phyloP scores from a whole-genome alignment of 2,329 filamentous ascomycete species.

The Colletotrichum agaves region DNA sequence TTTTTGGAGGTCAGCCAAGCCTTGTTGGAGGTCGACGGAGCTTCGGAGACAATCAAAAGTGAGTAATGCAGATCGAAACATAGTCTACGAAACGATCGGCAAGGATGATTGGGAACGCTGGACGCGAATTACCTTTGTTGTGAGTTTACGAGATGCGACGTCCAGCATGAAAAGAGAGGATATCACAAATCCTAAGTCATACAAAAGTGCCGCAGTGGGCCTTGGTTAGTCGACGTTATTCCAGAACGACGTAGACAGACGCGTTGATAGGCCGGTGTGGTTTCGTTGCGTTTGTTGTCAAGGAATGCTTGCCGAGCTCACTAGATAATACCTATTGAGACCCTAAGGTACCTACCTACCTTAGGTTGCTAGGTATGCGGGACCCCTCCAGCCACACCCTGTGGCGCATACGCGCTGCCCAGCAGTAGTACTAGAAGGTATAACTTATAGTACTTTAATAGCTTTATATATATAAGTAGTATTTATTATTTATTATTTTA shows the following conservation, averaged over 20 bases:
- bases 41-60: slow-evolving; percentile 21
- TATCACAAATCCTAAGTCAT: not conserved
- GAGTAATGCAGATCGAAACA: not conserved
- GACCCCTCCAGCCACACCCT: no score
- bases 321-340: not conserved
- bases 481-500: no score
- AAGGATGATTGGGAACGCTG: slow-evolving; percentile 5
- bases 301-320: slow-evolving; percentile 8
- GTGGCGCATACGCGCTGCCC: no score
- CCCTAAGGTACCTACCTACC: no score
- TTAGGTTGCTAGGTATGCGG: no score
- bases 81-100: slow-evolving; percentile 21
- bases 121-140: slow-evolving; percentile 4
- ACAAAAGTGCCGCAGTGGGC: not conserved
- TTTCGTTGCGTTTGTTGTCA: slow-evolving; percentile 18
- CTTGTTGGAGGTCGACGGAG: slow-evolving; percentile 1
- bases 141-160: slow-evolving; percentile 6
- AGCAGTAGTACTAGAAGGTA: no score
- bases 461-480: no score
- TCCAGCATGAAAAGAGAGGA: not conserved
- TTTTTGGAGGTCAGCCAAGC: slow-evolving; percentile 8
- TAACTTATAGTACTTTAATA: no score
- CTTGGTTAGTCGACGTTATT: not conserved
- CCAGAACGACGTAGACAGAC: slow-evolving; percentile 16
- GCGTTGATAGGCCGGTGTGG: slow-evolving; percentile 16